Percentiles rank a stretch among this genome's conserved stretches.
These are phyloP conservation scores for Psilocybe cubensis DNA, from an alignment of 768 basidiomycete species.

Conservation along the genomic window DNA sequence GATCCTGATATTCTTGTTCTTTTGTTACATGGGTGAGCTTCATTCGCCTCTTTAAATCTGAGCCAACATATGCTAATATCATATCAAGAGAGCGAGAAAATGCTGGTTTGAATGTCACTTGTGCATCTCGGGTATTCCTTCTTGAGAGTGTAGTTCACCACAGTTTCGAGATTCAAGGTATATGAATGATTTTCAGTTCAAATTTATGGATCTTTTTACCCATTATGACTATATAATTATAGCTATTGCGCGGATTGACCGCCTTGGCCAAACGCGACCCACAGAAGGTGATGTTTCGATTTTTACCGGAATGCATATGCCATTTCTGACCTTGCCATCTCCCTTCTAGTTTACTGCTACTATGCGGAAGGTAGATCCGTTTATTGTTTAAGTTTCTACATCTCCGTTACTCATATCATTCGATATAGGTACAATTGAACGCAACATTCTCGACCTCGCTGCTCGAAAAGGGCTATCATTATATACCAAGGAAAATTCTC, in stretches of 20 bases:
- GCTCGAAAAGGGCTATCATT: constrained; percentile 77
- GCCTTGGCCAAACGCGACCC: constrained; percentile 76
- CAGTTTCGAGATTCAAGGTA: constrained; percentile 86
- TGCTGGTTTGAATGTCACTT: constrained; percentile 80
- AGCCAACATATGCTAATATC: constrained; percentile 2
- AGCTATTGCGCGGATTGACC: constrained; percentile 92
- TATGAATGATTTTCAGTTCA: neutral
- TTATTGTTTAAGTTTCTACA: neutral
- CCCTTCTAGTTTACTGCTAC: constrained; percentile 69
- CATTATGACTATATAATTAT: neutral
- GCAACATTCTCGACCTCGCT: constrained; percentile 82
- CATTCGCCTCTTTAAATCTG: neutral
- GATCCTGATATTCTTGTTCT: constrained; percentile 73
- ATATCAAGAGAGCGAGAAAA: constrained; percentile 91
- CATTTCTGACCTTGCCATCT: constrained; percentile 2
- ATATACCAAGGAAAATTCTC: constrained; percentile 75
- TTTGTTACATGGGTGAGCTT: constrained; percentile 73
- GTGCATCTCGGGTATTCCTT: constrained; percentile 78
- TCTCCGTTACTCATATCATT: constrained; percentile 3
- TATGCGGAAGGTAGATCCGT: constrained; percentile 66
- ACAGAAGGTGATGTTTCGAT: constrained; percentile 75
- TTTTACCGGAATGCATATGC: constrained; percentile 1
- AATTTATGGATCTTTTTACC: neutral
- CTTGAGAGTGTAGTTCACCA: constrained; percentile 88
- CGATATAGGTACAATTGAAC: constrained; percentile 76